A percentile compares a stretch with the other conserved stretches of the same genome.
These are phyloP conservation scores for Bacidia rubella DNA, from an alignment of 495 filamentous ascomycete species.

Conservation along the genomic window DNA sequence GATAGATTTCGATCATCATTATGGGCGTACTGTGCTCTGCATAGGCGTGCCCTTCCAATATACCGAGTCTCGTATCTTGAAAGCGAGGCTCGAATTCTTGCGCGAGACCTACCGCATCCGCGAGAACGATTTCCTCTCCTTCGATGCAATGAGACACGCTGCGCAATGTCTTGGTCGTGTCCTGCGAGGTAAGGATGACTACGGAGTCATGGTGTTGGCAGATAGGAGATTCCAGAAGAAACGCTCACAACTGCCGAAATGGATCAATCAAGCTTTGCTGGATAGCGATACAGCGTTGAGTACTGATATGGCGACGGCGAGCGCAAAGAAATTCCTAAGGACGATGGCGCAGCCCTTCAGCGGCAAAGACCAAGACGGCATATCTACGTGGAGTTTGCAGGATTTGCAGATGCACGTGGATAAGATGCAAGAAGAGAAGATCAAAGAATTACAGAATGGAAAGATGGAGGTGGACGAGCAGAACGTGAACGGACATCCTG, in stretches of 20 bases:
- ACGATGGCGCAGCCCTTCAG: slow-evolving; percentile 86
- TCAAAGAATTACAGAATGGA: slow-evolving; percentile 26
- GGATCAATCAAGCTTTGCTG: slow-evolving; percentile 82
- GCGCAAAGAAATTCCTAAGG: slow-evolving; percentile 75
- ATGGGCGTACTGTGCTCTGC: slow-evolving; percentile 89
- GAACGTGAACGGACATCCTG: slow-evolving; percentile 12
- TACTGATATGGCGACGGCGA: slow-evolving; percentile 87
- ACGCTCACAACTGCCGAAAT: slow-evolving; percentile 80
- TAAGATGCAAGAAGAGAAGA: slow-evolving; percentile 54
- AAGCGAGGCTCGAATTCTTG: slow-evolving; percentile 89
- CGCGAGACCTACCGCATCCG: slow-evolving; percentile 93
- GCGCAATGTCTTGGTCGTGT: slow-evolving; percentile 95
- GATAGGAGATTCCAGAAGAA: slow-evolving; percentile 87
- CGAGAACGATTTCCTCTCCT: slow-evolving; percentile 96
- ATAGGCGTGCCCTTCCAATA: slow-evolving; percentile 99
- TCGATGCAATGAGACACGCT: slow-evolving; percentile 97
- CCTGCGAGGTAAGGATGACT: slow-evolving; percentile 92
- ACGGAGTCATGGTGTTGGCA: slow-evolving; percentile 96
- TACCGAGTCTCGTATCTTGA: slow-evolving; percentile 92
- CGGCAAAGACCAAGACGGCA: slow-evolving; percentile 70
- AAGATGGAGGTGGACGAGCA: slow-evolving; percentile 45
- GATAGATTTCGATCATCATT: slow-evolving; percentile 99
- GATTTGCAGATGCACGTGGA: slow-evolving; percentile 68
- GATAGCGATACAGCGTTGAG: slow-evolving; percentile 78
- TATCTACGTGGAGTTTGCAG: slow-evolving; percentile 75